Evolutionary conservation across 2,329 filamentous ascomycete genomes (phyloP), one percentile per base, ranked within the genome.

Genomic region (Alternaria sp.): DNA sequence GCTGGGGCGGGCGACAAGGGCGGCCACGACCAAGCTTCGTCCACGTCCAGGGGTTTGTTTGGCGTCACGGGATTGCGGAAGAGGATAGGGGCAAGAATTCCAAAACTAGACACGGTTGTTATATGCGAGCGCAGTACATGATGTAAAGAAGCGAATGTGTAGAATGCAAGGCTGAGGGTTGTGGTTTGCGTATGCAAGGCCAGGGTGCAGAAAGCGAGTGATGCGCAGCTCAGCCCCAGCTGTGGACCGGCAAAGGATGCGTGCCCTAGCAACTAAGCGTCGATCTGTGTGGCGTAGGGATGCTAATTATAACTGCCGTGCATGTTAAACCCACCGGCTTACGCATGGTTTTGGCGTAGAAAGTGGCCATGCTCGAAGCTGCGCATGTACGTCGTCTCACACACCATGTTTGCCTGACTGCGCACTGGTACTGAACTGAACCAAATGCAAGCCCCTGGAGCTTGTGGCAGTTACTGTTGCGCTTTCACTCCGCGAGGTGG

Each of bases 251-350:
- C 21, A 42, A 31, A 34, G 26, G 31, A 39, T 26, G 44, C 45
- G 31, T 50, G 52, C 44, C 56, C 39, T 51, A 44, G 40, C 40
- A 14, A 41, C 37, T 36, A 33, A 40, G 37, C 36, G 46, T 11
- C 46, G 31, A 62, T 51, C 42, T 60, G 60, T 60, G 60, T 62
- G 60, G 60, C 59, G 59, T 39, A 26, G 37, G 34, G 11, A 17
- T 53, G 29, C 60, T 60, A 56, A 56, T 36, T 46, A 60, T 62
- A 62, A 33, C 44, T 21, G 23, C 42, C 31, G 28, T 45, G 1
- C 42, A 31, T 13, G 5, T 34, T 36, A 8, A 23, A 48, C 10
- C n/a, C 44, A 48, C 31, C 14, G 29, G 36, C 9, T 17, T 9
- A 7, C 5, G 24, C 21, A 34, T 33, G 0, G 31, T n/a, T 28